Evolutionary conservation across 768 basidiomycete genomes (phyloP).

Genomic region (Lyophyllum shimeji): DNA sequence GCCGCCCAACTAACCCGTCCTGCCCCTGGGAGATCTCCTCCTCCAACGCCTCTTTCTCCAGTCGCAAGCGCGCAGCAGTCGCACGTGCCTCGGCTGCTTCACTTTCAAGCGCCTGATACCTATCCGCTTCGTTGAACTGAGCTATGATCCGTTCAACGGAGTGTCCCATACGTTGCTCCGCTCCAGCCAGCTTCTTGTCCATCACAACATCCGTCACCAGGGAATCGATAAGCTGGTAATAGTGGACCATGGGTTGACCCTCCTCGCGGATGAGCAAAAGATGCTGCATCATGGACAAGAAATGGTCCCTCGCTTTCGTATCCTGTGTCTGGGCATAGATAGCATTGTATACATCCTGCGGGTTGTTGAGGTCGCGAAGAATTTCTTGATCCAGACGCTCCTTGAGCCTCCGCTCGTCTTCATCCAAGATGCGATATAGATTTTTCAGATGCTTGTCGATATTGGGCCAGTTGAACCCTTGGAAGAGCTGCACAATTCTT

Average conservation of each 20-base stretch:
- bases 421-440: constrained; percentile 62
- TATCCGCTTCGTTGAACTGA: constrained; percentile 88
- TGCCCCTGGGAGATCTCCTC: constrained; percentile 79
- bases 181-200: constrained; percentile 85
- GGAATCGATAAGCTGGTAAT: constrained; percentile 90
- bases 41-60: constrained; percentile 83
- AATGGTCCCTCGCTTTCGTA: constrained; percentile 77
- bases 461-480: constrained; percentile 57
- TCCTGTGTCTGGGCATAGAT: constrained; percentile 76
- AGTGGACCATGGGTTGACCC: constrained; percentile 77
- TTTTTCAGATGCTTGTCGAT: constrained; percentile 67
- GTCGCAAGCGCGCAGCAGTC: constrained; percentile 59
- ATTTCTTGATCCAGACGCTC: constrained; percentile 77
- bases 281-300: constrained; percentile 94
- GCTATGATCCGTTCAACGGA: constrained; percentile 88
- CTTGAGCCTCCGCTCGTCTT: constrained; percentile 71
- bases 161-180: constrained; percentile 82
- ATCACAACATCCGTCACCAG: constrained; percentile 89
- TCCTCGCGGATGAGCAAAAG: constrained; percentile 89
- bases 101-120: constrained; percentile 73
- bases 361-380: constrained; percentile 73
- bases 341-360: constrained; percentile 85
- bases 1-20: constrained; percentile 80
- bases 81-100: constrained; percentile 71
- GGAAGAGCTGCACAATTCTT: constrained; percentile 69